These are phyloP conservation scores for Cladosporium velox DNA, from an alignment of 2,329 filamentous ascomycete species.

Conservation along the genomic window DNA sequence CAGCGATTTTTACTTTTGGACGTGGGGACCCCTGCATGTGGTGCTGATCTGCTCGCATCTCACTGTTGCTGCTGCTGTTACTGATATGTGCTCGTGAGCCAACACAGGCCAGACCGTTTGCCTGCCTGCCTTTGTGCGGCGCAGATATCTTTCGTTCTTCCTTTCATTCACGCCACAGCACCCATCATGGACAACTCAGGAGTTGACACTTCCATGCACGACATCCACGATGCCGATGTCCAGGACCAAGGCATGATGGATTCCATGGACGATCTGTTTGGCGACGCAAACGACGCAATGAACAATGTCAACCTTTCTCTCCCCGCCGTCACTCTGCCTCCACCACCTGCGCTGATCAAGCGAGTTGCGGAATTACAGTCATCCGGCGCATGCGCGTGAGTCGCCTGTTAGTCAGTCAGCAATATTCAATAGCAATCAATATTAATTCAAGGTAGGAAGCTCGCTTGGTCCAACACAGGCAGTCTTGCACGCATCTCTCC, in stretches of 20 bases:
- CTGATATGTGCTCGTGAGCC: constrained; percentile 9
- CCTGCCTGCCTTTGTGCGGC: constrained; percentile 10
- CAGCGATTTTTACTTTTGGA: constrained; percentile 13
- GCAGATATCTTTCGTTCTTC: not conserved
- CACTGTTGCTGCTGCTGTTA: not conserved
- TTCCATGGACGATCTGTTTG: constrained; percentile 72
- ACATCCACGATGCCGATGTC: constrained; percentile 25
- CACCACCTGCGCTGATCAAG: constrained; percentile 63
- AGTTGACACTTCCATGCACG: constrained; percentile 26
- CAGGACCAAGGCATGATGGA: constrained; percentile 53
- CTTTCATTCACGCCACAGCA: not conserved
- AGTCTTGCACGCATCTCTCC: constrained; percentile 79
- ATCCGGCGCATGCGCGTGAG: constrained; percentile 80
- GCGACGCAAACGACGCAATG: constrained; percentile 59
- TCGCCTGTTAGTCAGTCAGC: constrained; percentile 27
- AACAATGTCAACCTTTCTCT: constrained; percentile 60
- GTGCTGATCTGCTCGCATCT: not conserved
- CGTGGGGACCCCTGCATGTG: constrained; percentile 15
- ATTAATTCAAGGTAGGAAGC: constrained; percentile 55
- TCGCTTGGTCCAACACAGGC: constrained; percentile 86
- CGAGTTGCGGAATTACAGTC: constrained; percentile 75
- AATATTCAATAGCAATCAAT: constrained; percentile 13
- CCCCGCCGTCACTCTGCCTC: constrained; percentile 42
- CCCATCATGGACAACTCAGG: constrained; percentile 14
- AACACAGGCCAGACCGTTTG: not conserved